Evolutionary conservation across 2,329 filamentous ascomycete species (phyloP), one percentile per base, ranked within the genome.

Genomic region (Paecilomyces sp.): DNA sequence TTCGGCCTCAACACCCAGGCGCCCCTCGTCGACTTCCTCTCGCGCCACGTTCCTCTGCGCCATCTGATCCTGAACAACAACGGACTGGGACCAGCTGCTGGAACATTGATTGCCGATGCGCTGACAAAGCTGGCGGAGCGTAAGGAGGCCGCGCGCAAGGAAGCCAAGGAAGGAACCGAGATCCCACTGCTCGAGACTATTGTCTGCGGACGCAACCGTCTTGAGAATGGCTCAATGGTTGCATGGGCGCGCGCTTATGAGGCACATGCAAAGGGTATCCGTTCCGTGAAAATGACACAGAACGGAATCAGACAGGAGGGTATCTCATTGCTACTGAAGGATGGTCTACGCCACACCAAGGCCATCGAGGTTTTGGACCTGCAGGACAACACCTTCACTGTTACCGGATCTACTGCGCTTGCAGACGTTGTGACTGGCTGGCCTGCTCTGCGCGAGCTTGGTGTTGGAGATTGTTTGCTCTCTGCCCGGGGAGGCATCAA

Each of bases 61-160:
- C 92, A 97, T 76, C 85, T 99, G 30, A 91, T 95, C 77, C 86
- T 99, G 60, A 97, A 97, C 83, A 99, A 99, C 83, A 99, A 99
- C 75, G 94, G 94, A 30, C 85, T 99, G 41, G 94, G 94, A 12
- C 94, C 94, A 24, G 88, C 92, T 62, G 93, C 93, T 9, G 94
- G 94, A 60, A 91, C 90, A 54, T 82, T 94, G 58, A 88, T 99
- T 67, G 94, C 93, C 56, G 88, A 97, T 72, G 90, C 94, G 6
- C 87, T 99, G 58, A 88, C 86, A 22, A 83, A 87, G 64, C 87
- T 99, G 47, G 90, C 96, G 60, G 84, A 83, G 63, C 92, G 91
- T 79, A 97, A 97, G 79, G 87, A 87, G 65, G 85, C 86, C 59
- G 90, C 90, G 41, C 74, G 78, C 61, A 74, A 74, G 57, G 68